phyloP scores from a whole-genome alignment of 257 asterid species.

The Penstemon newberryi region DNA sequence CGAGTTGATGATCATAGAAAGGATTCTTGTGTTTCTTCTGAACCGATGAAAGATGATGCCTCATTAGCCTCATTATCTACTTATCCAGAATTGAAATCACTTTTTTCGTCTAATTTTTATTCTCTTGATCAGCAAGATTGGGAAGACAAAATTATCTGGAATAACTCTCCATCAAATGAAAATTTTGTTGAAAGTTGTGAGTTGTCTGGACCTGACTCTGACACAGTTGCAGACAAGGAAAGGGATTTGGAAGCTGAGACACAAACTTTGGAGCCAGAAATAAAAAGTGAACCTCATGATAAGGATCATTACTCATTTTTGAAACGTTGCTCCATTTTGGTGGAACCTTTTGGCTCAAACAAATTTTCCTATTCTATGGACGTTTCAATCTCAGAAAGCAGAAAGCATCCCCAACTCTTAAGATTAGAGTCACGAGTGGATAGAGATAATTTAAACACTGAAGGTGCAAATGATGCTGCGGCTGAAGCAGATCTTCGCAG shows the following conservation, averaged over 20 bases:
- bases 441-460: slow-evolving; percentile 36
- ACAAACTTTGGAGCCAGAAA: slow-evolving; percentile 33
- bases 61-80: slow-evolving; percentile 31
- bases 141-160: slow-evolving; percentile 95
- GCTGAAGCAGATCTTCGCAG: slow-evolving; percentile 41
- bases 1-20: slow-evolving; percentile 40
- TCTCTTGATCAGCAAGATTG: slow-evolving; percentile 94
- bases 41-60: slow-evolving; percentile 59
- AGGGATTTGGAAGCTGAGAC: slow-evolving; percentile 40
- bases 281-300: slow-evolving; percentile 43
- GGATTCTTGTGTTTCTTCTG: slow-evolving; percentile 65
- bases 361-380: slow-evolving; percentile 30
- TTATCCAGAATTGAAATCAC: slow-evolving; percentile 45
- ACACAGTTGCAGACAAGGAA: slow-evolving; percentile 47
- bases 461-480: slow-evolving; percentile 43
- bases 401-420: slow-evolving; percentile 82
- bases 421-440: slow-evolving; percentile 69
- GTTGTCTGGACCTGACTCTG: slow-evolving; percentile 85
- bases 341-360: slow-evolving; percentile 71
- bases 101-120: slow-evolving; percentile 49
- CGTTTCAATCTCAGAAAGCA: slow-evolving; percentile 31
- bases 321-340: slow-evolving; percentile 39
- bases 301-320: slow-evolving; percentile 40
- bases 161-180: slow-evolving; percentile 61
- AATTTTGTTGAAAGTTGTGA: slow-evolving; percentile 72